Percentiles rank a stretch among this genome's conserved stretches.
Conservation (phyloP, 495 filamentous ascomycete genomes). For the Darksidea phi region DNA sequence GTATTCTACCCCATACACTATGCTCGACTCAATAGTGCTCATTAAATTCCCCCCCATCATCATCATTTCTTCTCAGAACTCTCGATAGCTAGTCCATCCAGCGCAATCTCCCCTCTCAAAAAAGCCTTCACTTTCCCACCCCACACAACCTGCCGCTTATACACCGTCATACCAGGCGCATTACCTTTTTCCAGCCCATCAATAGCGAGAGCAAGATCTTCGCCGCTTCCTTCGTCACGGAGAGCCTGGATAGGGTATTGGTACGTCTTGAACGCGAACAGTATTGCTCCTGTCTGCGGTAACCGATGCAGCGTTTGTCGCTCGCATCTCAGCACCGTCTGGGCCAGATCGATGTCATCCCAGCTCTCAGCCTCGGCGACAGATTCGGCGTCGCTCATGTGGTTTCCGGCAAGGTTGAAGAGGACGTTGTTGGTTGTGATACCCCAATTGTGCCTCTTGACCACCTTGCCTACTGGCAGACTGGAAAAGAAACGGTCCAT, state of each 20-base stretch:
- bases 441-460: conserved; percentile 64
- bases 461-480: conserved; percentile 55
- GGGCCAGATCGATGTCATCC: conserved; percentile 52
- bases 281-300: conserved; percentile 61
- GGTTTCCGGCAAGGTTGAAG: conserved; percentile 56
- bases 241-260: conserved; percentile 65
- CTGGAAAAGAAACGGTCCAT: conserved; percentile 76
- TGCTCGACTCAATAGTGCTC: too few relatives aligned
- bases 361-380: conserved; percentile 47
- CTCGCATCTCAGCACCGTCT: conserved; percentile 67
- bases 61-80: too few relatives aligned
- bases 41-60: too few relatives aligned
- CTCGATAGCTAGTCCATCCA: background rate
- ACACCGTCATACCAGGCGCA: conserved; percentile 64
- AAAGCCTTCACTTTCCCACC: conserved; percentile 60
- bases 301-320: conserved; percentile 75
- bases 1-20: too few relatives aligned
- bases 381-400: conserved; percentile 47
- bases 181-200: conserved; percentile 69
- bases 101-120: conserved; percentile 41
- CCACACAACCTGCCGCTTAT: conserved; percentile 70
- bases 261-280: conserved; percentile 83
- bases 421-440: conserved; percentile 58
- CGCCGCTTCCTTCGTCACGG: conserved; percentile 64
- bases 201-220: conserved; percentile 66